Evolutionary conservation across 805 yeast genomes (phyloP), one percentile per base, ranked within the genome.

Genomic region (Myxozyma neotropica): DNA sequence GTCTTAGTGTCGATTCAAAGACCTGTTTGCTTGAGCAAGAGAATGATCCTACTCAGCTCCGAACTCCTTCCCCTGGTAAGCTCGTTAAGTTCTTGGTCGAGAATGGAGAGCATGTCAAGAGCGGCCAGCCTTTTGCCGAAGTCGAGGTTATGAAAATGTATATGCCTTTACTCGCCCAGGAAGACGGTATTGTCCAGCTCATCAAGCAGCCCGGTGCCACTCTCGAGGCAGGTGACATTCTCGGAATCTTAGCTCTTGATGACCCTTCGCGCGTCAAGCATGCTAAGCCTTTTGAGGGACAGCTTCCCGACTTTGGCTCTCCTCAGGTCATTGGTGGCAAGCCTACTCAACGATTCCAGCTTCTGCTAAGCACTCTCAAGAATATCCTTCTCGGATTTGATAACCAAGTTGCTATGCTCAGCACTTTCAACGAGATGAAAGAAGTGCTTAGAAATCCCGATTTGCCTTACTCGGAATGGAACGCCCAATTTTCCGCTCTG

Each of bases 71-170:
- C 29, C 99, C 99, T 55, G 99, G 99, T 80, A 94, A 94, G 78
- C 82, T 94, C 67, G 96, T 93, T 63, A 89, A 89, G 73, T 94
- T 85, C 73, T 79, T 94, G 68, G 96, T 94, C 63, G 98, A 95
- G 72, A 87, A 86, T 69, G 99, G 99, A 67, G 99, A 93, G 65
- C 98, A 93, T 71, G 83, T 94, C 69, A 77, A 75, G 53, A 85
- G 94, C 61, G 98, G 98, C 62, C 96, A 93, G 77, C 86, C 97
- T 47, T 95, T 84, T 71, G 99, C 99, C 43, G 99, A 94, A 78
- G 97, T 94, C 58, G 99, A 94, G 78, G 99, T 94, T 67, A 94
- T 94, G 99, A 94, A 94, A 77, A 94, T 94, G 99, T 91, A 92
- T 76, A 94, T 94, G 97, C 97, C 99, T 52, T 81, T 94, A 70